These are phyloP conservation scores for Alnus glutinosa DNA, from an alignment of 306 rosid genomes.

Conservation along the genomic window DNA sequence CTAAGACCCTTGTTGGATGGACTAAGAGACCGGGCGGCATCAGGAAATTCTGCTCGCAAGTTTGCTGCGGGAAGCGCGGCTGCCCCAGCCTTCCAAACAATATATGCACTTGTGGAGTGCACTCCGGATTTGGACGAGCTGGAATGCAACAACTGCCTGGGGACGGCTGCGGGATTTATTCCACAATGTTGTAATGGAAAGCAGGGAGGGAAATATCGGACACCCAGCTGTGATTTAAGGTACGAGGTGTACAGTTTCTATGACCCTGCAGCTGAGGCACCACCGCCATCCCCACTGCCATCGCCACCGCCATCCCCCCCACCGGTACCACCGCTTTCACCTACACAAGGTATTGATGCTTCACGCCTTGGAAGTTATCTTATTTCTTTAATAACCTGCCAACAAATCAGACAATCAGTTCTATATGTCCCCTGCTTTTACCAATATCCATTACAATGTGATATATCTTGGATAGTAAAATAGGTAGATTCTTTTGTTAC, in stretches of 20 bases:
- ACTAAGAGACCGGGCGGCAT: conserved; percentile 22
- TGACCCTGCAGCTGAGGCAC: neutral
- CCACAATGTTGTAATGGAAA: conserved; percentile 22
- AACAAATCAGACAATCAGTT: no score
- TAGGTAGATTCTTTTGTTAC: no score
- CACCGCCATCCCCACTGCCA: neutral
- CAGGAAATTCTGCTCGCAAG: conserved; percentile 29
- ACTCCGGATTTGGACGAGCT: conserved; percentile 38
- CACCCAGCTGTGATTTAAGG: conserved; percentile 43
- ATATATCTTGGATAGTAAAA: no score
- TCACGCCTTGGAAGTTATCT: no score
- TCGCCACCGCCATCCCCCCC: neutral
- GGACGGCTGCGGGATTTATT: neutral
- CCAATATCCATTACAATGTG: no score
- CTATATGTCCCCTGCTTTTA: no score
- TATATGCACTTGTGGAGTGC: conserved; percentile 48
- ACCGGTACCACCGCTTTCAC: neutral
- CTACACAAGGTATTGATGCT: no score
- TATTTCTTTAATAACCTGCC: no score
- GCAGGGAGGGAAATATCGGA: no score
- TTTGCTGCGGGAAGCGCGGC: conserved; percentile 25
- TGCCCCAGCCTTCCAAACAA: conserved; percentile 31
- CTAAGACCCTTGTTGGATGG: conserved; percentile 12
- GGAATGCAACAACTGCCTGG: conserved; percentile 36
- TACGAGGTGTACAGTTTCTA: conserved; percentile 30